Conservation (phyloP, 352 stramenopile genomes). For the Hyaloperonospora arabidopsidis region DNA sequence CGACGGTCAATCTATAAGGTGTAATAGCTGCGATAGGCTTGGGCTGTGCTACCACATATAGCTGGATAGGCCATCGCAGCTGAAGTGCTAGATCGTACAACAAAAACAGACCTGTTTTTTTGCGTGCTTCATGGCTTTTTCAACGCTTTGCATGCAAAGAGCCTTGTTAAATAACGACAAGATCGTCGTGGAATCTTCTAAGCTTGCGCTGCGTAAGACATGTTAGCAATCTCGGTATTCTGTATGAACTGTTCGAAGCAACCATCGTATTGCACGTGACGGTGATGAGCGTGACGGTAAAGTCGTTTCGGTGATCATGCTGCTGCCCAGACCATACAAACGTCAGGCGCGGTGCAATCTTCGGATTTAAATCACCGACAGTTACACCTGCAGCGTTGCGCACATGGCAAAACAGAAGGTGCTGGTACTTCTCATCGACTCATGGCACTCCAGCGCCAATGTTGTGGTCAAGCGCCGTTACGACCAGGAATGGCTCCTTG, state of each 20-base stretch:
- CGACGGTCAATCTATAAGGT: constrained; percentile 19
- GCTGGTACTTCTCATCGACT: constrained; percentile 8
- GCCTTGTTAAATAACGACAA: too few species aligned
- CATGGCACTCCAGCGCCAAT: constrained; percentile 7
- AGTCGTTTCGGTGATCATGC: neutral
- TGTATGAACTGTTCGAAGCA: too few species aligned
- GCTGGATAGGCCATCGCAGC: constrained; percentile 15
- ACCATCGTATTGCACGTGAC: too few species aligned
- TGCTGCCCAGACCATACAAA: constrained; percentile 4
- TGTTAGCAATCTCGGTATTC: constrained; percentile 28
- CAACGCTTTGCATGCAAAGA: too few species aligned
- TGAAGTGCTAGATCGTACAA: constrained; percentile 5
- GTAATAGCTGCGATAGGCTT: constrained; percentile 18
- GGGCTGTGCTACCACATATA: constrained; percentile 5
- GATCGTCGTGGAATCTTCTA: constrained; percentile 20
- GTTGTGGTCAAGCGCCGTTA: constrained; percentile 1
- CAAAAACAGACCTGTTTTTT: constrained; percentile 5
- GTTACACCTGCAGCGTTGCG: constrained; percentile 9
- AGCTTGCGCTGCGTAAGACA: constrained; percentile 16
- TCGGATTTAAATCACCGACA: constrained; percentile 13
- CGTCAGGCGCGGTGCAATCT: constrained; percentile 5
- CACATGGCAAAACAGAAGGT: constrained; percentile 21
- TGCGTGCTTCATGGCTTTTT: constrained; percentile 2
- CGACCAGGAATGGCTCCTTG: neutral
- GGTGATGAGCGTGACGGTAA: too few species aligned